A percentile compares a stretch with the other conserved stretches of the same genome.
These are phyloP conservation scores for Tieghemostelium lacteum DNA, from an alignment of 78 protist species.

Conservation along the genomic window DNA sequence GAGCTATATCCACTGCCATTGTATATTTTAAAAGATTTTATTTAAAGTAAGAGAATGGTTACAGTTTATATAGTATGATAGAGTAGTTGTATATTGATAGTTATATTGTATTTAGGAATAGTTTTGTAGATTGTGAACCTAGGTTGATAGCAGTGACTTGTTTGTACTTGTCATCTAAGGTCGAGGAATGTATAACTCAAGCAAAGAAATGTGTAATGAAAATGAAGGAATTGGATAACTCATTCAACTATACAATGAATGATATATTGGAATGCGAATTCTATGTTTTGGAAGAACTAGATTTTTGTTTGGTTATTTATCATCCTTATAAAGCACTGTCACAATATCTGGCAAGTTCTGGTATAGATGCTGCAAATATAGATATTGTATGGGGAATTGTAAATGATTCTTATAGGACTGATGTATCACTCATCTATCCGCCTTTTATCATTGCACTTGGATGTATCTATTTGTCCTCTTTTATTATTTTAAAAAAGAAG, in stretches of 20 bases:
- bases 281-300: conserved; percentile 72
- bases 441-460: conserved; percentile 81
- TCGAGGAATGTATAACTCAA: conserved; percentile 80
- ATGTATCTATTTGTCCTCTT: conserved; percentile 64
- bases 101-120: conserved; percentile 43
- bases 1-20: conserved; percentile 80
- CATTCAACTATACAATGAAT: conserved; percentile 61
- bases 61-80: background rate
- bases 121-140: conserved; percentile 80
- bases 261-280: conserved; percentile 83
- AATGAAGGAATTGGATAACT: conserved; percentile 63
- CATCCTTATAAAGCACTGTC: conserved; percentile 79
- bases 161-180: conserved; percentile 75
- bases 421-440: conserved; percentile 66
- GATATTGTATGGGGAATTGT: conserved; percentile 74
- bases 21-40: conserved; percentile 83
- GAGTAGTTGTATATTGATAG: background rate
- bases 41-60: conserved; percentile 34
- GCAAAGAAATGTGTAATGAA: conserved; percentile 66
- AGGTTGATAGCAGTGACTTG: conserved; percentile 74
- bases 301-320: conserved; percentile 58
- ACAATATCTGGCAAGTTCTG: conserved; percentile 44
- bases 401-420: conserved; percentile 83
- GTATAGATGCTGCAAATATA: conserved; percentile 28
- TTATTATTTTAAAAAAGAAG: conserved; percentile 7